phyloP scores from a whole-genome alignment of 2,329 filamentous ascomycete species.

The Fusarium heterosporum region DNA sequence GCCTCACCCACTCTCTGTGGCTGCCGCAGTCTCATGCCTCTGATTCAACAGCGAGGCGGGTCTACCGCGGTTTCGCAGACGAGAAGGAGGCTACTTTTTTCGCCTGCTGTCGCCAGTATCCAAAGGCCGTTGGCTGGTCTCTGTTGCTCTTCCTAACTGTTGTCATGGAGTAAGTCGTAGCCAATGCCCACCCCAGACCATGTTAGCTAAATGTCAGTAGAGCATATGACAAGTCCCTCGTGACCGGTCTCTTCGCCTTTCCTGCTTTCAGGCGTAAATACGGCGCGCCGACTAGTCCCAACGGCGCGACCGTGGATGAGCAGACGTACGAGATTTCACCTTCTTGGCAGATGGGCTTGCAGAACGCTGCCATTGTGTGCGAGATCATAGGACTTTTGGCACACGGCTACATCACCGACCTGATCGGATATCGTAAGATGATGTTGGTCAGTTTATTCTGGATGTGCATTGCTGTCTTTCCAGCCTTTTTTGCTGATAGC shows the following conservation, averaged over 20 bases:
- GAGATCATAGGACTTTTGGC: slow-evolving; percentile 54
- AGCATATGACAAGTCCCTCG: slow-evolving; percentile 41
- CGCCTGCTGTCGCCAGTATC: slow-evolving; percentile 38
- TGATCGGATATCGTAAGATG: slow-evolving; percentile 53
- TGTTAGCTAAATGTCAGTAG: slow-evolving; percentile 10
- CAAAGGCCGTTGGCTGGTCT: slow-evolving; percentile 44
- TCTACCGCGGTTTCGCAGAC: slow-evolving; percentile 34
- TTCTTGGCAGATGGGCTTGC: slow-evolving; percentile 41
- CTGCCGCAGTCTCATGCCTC: slow-evolving; percentile 29
- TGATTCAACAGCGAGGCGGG: slow-evolving; percentile 32
- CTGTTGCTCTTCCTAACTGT: slow-evolving; percentile 42
- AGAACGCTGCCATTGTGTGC: slow-evolving; percentile 38
- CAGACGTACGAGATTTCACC: slow-evolving; percentile 53
- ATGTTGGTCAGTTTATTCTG: slow-evolving; percentile 53
- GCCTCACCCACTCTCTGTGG: slow-evolving; percentile 26
- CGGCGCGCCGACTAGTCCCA: slow-evolving; percentile 3
- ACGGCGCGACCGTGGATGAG: slow-evolving; percentile 29
- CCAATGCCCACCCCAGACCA: neutral
- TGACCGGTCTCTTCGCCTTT: slow-evolving; percentile 41
- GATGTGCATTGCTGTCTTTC: slow-evolving; percentile 54
- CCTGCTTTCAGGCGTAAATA: slow-evolving; percentile 43
- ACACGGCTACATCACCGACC: slow-evolving; percentile 56
- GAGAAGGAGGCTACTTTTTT: slow-evolving; percentile 40
- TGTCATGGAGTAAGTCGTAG: slow-evolving; percentile 40
- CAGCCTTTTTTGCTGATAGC: slow-evolving; percentile 53